Conservation (phyloP, 352 stramenopile genomes). For the Phytophthora fragariae region DNA sequence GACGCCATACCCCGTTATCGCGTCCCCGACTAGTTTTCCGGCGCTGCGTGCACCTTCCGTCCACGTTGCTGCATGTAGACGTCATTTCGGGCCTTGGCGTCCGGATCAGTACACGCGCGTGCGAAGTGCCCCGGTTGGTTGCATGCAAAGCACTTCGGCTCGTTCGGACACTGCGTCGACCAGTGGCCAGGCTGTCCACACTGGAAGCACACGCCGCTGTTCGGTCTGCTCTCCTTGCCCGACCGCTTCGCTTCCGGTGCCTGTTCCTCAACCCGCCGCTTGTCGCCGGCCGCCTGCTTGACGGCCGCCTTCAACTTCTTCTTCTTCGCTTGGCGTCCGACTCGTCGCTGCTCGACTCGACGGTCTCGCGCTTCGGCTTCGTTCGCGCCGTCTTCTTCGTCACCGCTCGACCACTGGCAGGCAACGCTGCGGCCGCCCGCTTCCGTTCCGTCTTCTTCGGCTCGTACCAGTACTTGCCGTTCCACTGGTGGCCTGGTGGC, state of each 20-base stretch:
- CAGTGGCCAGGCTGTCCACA: background rate
- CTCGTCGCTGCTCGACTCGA: background rate
- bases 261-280: background rate
- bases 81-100: too few relatives aligned
- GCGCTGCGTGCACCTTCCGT: too few relatives aligned
- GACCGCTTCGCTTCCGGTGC: background rate
- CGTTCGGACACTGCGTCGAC: background rate
- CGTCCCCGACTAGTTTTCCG: too few relatives aligned
- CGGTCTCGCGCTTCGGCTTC: background rate
- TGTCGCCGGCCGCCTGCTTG: background rate
- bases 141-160: constrained; percentile 1
- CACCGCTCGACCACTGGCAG: too few relatives aligned
- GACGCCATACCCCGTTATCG: too few relatives aligned
- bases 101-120: too few relatives aligned
- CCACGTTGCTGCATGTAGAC: too few relatives aligned
- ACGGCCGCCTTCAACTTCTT: constrained; percentile 6
- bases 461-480: too few relatives aligned
- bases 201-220: background rate
- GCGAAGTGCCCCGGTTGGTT: too few relatives aligned
- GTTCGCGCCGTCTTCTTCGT: background rate
- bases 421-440: too few relatives aligned
- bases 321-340: background rate
- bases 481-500: too few relatives aligned
- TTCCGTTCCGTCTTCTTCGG: too few relatives aligned
- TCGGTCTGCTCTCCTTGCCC: background rate